phyloP scores from a whole-genome alignment of 2,329 filamentous ascomycete species.

The Corinectria fuckeliana region DNA sequence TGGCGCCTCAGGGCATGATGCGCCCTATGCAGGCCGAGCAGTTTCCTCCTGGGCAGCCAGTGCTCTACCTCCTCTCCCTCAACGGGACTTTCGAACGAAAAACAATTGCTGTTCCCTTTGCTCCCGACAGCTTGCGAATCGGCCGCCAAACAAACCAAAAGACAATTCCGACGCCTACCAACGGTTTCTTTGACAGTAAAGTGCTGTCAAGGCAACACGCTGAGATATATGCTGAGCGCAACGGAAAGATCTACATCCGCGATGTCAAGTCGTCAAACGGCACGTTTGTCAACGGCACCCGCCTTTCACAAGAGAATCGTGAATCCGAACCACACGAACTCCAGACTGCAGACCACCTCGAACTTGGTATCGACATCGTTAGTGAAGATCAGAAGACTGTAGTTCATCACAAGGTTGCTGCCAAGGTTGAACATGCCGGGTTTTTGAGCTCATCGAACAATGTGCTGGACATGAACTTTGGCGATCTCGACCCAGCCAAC shows the following conservation, averaged over 20 bases:
- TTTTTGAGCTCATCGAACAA: conserved; percentile 78
- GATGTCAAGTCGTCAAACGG: conserved; percentile 99
- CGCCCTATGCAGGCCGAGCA: conserved; percentile 70
- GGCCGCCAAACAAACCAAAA: conserved; percentile 97
- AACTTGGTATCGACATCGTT: conserved; percentile 97
- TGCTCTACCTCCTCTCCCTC: conserved; percentile 85
- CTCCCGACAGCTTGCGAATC: conserved; percentile 92
- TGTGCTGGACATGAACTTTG: conserved; percentile 87
- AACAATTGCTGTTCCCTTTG: conserved; percentile 91
- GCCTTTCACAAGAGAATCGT: conserved; percentile 90
- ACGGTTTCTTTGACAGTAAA: conserved; percentile 98
- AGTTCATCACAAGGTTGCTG: conserved; percentile 97
- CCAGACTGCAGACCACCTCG: conserved; percentile 87
- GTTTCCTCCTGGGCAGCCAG: conserved; percentile 69
- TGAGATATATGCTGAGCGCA: conserved; percentile 86
- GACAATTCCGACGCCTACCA: conserved; percentile 86
- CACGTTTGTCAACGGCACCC: conserved; percentile 93
- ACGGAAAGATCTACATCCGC: conserved; percentile 92
- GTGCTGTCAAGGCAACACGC: conserved; percentile 95
- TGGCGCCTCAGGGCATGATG: conserved; percentile 56
- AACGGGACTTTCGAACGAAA: conserved; percentile 98
- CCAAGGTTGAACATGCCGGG: conserved; percentile 94
- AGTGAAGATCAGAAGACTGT: conserved; percentile 99
- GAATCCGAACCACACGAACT: conserved; percentile 96
- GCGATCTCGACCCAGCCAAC: conserved; percentile 84